Base-by-base conservation (phyloP, 2,329 filamentous ascomycete genomes). In the Thielaviopsis populi region DNA sequence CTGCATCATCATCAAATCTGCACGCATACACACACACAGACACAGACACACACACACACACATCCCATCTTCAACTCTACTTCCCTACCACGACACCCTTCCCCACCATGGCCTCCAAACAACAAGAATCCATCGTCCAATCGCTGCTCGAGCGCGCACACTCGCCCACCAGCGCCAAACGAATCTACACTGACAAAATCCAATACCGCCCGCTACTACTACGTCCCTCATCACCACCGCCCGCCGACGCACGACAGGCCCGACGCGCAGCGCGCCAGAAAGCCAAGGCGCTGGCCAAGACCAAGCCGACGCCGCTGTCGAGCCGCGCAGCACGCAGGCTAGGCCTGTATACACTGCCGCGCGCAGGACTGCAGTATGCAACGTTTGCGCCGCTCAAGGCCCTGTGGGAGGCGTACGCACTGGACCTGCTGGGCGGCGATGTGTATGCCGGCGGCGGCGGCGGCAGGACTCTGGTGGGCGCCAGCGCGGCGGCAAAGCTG, bases 391-490 rank as follows among this genome's bases (percentile, higher is more conserved):
- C 87, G 0, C 75, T 99, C 68, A 83, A 95, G 72, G 74, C 74
- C 17, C 77, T 99, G 67, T 99, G 94, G 94, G 74, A 85, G 43
- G 85, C 82, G 2, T 99, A 99, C 74, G 87, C 94, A 70, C 83
- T 85, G 63, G 91, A 96, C 69, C 77, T 96, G 0, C 75, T 97
- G 1, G 59, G 59, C 4, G 71, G 82, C 63, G 80, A 82, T 66
- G 72, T 83, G 1, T 78, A 78, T 67, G 76, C 77, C 0, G 78
- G 86, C 19, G 82, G 82, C 0, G 75, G 81, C 1, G 74, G 60
- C 2, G 87, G 86, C 6, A 71, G 82, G 62, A 80, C 82, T 66
- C 72, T 77, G 0, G 79, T 85, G 19, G 82, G 82, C 0, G 76
- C 82, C 2, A 69, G 74, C 5, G 80, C 85, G 1, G 88, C 86